These are phyloP conservation scores for Xanthoceras sorbifolium DNA, from an alignment of 345 rosid genomes.

Conservation along the genomic window DNA sequence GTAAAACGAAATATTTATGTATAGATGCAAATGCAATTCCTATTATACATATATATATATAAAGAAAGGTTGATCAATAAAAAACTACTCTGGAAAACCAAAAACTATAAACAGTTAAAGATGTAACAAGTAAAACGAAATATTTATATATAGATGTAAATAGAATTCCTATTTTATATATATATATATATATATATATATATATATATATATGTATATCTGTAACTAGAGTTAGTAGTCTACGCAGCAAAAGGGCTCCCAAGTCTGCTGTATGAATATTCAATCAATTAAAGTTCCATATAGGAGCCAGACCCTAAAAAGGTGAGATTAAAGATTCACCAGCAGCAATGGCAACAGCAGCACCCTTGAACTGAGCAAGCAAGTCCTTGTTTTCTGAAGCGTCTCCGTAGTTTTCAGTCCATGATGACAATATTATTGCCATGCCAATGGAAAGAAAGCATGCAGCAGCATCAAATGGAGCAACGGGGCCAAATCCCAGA, in stretches of 20 bases:
- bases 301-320: background rate
- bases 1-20: background rate
- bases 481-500: slow-evolving; percentile 59
- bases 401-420: slow-evolving; percentile 73
- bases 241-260: too few relatives aligned
- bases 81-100: too few relatives aligned
- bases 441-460: slow-evolving; percentile 72
- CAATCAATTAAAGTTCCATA: background rate
- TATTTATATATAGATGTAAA: too few relatives aligned
- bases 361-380: slow-evolving; percentile 64
- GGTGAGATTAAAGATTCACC: slow-evolving; percentile 40
- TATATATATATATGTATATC: too few relatives aligned
- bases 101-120: too few relatives aligned
- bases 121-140: too few relatives aligned
- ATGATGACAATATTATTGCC: slow-evolving; percentile 56
- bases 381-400: slow-evolving; percentile 65
- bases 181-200: too few relatives aligned
- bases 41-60: too few relatives aligned
- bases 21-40: too few relatives aligned
- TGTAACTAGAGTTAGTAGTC: too few relatives aligned
- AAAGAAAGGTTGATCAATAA: too few relatives aligned
- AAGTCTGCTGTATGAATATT: background rate
- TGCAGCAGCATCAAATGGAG: slow-evolving; percentile 78
- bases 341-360: slow-evolving; percentile 69
- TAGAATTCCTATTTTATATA: too few relatives aligned